Evolutionary conservation across 352 stramenopile species (phyloP).

Genomic region (Phytophthora crassamura): DNA sequence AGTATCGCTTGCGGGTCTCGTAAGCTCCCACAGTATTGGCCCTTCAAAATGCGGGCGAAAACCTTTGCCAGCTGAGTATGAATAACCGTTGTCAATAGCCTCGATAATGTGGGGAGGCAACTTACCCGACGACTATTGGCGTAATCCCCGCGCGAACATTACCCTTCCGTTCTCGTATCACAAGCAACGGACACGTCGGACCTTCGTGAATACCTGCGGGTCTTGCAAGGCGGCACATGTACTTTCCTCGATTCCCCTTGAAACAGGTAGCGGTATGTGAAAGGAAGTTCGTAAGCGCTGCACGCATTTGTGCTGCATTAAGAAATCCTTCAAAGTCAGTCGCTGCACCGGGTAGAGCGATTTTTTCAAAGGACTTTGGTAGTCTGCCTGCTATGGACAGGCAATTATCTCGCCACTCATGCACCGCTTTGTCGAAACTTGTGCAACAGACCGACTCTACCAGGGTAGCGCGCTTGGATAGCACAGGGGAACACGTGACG

Average conservation of each 20-base stretch:
- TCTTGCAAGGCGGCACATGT: constrained; percentile 4
- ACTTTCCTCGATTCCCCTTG: constrained; percentile 2
- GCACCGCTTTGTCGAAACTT: no score
- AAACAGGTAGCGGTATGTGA: constrained; percentile 2
- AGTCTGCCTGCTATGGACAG: neutral
- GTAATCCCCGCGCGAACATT: neutral
- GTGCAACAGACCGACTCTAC: constrained; percentile 7
- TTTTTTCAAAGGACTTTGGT: constrained; percentile 3
- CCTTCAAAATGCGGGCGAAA: constrained; percentile 7
- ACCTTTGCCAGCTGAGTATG: neutral
- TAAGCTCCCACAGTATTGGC: constrained; percentile 7
- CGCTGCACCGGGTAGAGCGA: neutral
- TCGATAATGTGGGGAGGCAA: neutral
- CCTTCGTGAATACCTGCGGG: constrained; percentile 21
- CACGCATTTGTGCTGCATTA: neutral
- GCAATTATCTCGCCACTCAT: no score
- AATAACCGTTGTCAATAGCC: constrained; percentile 2
- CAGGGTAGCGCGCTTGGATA: neutral
- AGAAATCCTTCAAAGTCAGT: neutral
- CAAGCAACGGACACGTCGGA: constrained; percentile 7
- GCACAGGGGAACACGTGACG: neutral
- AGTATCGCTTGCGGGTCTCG: neutral
- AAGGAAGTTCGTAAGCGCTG: neutral
- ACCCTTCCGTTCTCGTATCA: neutral
- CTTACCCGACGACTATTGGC: neutral